Conservation (phyloP, 352 stramenopile genomes). For the Blastocystis sp. region DNA sequence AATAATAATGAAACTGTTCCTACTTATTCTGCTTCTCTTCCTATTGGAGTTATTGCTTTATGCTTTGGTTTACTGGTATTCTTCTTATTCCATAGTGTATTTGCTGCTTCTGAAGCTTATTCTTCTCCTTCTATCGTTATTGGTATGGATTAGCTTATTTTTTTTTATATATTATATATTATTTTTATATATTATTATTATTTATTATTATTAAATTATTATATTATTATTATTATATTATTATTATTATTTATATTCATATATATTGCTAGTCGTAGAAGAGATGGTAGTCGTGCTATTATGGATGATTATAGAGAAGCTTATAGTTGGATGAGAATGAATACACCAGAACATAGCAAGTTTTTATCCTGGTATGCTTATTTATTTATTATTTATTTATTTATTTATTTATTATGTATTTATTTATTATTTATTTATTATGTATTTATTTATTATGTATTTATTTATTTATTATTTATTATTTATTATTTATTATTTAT, state of each 20-base stretch:
- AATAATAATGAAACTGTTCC: slow-evolving; percentile 10
- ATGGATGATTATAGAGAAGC: slow-evolving; percentile 91
- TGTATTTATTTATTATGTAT: too few relatives aligned
- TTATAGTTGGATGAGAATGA: slow-evolving; percentile 64
- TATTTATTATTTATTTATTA: too few relatives aligned
- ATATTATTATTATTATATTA: too few relatives aligned
- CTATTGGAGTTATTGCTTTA: not conserved
- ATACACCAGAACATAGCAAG: slow-evolving; percentile 62
- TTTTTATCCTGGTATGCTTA: slow-evolving; percentile 14
- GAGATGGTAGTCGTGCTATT: slow-evolving; percentile 57
- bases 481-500: not conserved
- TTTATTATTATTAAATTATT: too few relatives aligned
- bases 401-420: too few relatives aligned
- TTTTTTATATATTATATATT: too few relatives aligned
- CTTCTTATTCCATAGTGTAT: slow-evolving; percentile 63
- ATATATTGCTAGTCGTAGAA: slow-evolving; percentile 42
- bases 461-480: not conserved
- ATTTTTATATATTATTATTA: too few relatives aligned
- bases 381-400: too few relatives aligned
- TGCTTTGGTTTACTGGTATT: slow-evolving; percentile 55
- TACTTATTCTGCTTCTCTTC: not conserved
- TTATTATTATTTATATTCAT: not conserved
- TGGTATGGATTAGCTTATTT: slow-evolving; percentile 55
- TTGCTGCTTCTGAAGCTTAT: slow-evolving; percentile 67
- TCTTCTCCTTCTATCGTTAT: slow-evolving; percentile 71